Base-by-base conservation (phyloP, 306 rosid species). In the Amphicarpaea edgeworthii region DNA sequence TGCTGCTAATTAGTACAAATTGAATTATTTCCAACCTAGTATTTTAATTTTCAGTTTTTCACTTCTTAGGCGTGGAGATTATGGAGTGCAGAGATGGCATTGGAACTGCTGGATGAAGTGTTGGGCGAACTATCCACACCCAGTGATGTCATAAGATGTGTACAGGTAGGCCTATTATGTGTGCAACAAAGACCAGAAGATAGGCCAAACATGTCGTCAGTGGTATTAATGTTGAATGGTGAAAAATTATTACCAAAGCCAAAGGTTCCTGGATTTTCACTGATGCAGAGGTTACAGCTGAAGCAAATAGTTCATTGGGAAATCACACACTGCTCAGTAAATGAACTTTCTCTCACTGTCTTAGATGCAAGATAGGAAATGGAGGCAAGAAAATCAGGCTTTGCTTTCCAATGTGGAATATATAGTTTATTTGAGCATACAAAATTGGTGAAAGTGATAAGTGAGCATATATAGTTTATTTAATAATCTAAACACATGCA, bases 141-240 rank as follows among this genome's bases (percentile, higher is more conserved):
- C 16, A 49, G 16, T 49, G 65, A 70, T 37, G 72, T 71, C 5
- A 19, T 61, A 23, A 23, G 67, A 38, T 49, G 59, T 17, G 43
- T 79, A 8, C 68, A 78, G 2, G 76, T 70, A 12, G 76, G 72
- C 15, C 38, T 78, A 15, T 23, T 78, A 37, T 70, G 72, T 7
- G 70, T 59, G 28, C 72, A 75, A 45, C 21, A 62, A 11, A 34
- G 38, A 32, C 53, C 72, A 19, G 24, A 60, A 47, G 78, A 73
- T 30, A 73, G 78, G 32, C 70, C 78, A 8, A n/a, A 45, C 34
- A 59, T 73, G 46, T 45, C 78, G 1, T 26, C 46, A n/a, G 78
- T 59, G 5, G 21, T 60, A 23, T 17, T 73, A 9, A 73, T 60
- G 70, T 20, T 73, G 26, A 46, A 60, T 73, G 68, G 63, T 50